Evolutionary conservation across 2,329 filamentous ascomycete species (phyloP).

Genomic region (Pseudocercospora musae): DNA sequence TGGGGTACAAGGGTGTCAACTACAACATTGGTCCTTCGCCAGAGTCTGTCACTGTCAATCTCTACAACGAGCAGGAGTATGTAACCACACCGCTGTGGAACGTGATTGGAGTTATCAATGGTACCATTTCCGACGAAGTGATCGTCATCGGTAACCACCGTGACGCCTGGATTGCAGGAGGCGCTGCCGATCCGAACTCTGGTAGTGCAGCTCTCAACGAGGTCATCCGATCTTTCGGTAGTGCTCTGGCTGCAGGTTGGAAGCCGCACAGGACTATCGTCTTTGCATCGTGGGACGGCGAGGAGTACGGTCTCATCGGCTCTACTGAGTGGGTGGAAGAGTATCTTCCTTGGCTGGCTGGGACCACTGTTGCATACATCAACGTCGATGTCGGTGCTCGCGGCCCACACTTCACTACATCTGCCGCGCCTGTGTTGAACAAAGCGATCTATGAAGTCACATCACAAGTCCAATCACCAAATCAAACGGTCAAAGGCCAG

Average conservation of each 20-base stretch:
- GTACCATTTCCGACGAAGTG: constrained; percentile 78
- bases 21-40: constrained; percentile 86
- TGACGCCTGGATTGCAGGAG: constrained; percentile 86
- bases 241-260: constrained; percentile 70
- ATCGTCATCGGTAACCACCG: constrained; percentile 89
- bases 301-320: constrained; percentile 81
- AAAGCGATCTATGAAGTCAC: constrained; percentile 67
- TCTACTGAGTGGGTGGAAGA: constrained; percentile 94
- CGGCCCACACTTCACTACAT: constrained; percentile 61
- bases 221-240: constrained; percentile 70
- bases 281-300: constrained; percentile 68
- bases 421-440: constrained; percentile 73
- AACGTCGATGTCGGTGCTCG: constrained; percentile 76
- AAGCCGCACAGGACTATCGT: constrained; percentile 86
- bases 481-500: constrained; percentile 68
- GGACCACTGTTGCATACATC: constrained; percentile 73
- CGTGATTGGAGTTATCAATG: constrained; percentile 88
- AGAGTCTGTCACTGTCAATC: constrained; percentile 55
- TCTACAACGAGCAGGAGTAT: constrained; percentile 51
- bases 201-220: constrained; percentile 78
- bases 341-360: constrained; percentile 74
- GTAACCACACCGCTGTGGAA: constrained; percentile 58
- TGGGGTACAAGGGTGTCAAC: constrained; percentile 74
- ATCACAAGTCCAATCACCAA: constrained; percentile 59
- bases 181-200: constrained; percentile 77